Evolutionary conservation across 305 asterid genomes (phyloP), one percentile per base, ranked within the genome.

Genomic region (Fraxinus ornus): DNA sequence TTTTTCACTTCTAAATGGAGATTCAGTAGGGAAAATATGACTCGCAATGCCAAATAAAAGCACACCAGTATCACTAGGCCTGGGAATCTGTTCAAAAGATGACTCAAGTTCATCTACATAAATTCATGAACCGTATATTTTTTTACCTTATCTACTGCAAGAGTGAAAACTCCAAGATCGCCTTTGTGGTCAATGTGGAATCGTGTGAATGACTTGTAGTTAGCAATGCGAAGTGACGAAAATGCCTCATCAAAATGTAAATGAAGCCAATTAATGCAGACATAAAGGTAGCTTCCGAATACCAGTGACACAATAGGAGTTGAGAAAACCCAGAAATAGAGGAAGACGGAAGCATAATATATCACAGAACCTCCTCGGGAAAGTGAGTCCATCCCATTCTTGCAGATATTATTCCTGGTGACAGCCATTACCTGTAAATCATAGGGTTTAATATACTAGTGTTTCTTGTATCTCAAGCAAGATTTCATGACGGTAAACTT

Each of bases 221-320:
- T 94, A 36, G 99, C 99, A 60, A 94, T 96, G 21, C 98, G 95
- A 75, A 96, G 97, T 0, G 99, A 96, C 4, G 99, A 96, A 87
- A 96, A 96, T 21, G 99, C 98, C 87, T 96, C 99, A 26, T 96
- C 99, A 21, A 96, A 96, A 89, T 96, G 99, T 74, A 96, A 49
- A 87, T 96, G 99, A 78, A 96, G 94, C 98, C 99, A 96, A 64
- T 96, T 96, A 77, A 96, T 96, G 91, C 98, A 96, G 83, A 96
- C 64, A 39, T 96, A 96, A 52, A 96, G 97, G 85, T 96, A 96
- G 94, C 98, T 94, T 72, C 99, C 99, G 1, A 96, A 95, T 62
- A 96, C 87, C 88, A 96, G 81, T 22, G 99, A 96, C 36, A 96
- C 99, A 9, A 94, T 92, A 7, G 99, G 99, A 64, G 99, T 96